These are phyloP conservation scores for Pisolithus albus DNA, from an alignment of 768 basidiomycete genomes.

Conservation along the genomic window DNA sequence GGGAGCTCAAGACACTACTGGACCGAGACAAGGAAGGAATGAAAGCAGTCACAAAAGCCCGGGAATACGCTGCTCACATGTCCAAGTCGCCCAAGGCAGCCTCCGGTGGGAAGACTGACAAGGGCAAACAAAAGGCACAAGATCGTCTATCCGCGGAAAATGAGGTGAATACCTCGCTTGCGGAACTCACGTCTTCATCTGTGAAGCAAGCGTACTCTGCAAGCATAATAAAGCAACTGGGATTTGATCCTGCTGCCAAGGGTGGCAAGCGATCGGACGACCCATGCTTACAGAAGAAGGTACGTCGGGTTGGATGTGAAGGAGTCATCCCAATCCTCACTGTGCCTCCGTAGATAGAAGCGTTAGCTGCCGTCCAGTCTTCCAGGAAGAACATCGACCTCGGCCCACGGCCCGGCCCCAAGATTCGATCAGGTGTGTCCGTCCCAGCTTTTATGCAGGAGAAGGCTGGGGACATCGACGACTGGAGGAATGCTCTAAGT, in stretches of 20 bases:
- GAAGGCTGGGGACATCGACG: background rate
- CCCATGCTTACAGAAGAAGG: constrained; percentile 50
- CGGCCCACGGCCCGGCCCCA: constrained; percentile 57
- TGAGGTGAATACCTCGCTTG: constrained; percentile 13
- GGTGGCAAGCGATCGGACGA: constrained; percentile 38
- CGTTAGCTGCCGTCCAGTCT: constrained; percentile 45
- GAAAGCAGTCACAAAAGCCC: constrained; percentile 54
- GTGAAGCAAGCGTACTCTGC: constrained; percentile 55
- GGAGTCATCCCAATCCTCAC: background rate
- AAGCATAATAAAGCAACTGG: constrained; percentile 59
- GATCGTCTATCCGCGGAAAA: constrained; percentile 8
- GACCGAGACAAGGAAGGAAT: constrained; percentile 63
- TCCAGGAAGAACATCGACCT: constrained; percentile 50
- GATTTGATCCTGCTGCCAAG: constrained; percentile 71
- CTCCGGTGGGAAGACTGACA: constrained; percentile 9
- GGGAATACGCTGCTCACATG: constrained; percentile 37
- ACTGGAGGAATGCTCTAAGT: background rate
- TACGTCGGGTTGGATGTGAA: constrained; percentile 18
- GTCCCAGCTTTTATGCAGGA: constrained; percentile 28
- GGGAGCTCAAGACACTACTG: constrained; percentile 51
- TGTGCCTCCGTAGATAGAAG: constrained; percentile 39
- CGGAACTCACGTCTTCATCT: constrained; percentile 1
- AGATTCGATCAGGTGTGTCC: constrained; percentile 55
- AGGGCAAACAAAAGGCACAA: constrained; percentile 12
- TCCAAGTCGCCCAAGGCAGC: constrained; percentile 12